Conservation (phyloP, 108 stramenopile genomes). For the Parietichytrium sp. region DNA sequence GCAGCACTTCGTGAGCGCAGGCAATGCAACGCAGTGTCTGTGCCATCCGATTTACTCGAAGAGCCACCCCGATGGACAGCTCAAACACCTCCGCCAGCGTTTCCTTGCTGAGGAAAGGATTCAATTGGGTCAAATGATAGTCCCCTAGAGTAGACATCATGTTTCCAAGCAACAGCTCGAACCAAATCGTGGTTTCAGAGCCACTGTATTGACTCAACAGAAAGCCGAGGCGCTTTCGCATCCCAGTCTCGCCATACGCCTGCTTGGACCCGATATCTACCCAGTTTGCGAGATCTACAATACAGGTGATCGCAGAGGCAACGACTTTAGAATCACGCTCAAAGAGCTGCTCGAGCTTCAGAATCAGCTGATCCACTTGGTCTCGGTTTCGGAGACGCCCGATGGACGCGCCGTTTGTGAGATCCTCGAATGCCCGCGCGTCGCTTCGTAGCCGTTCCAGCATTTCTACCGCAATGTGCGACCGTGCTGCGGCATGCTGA, state of each 20-base stretch:
- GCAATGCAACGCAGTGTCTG: slow-evolving; percentile 2
- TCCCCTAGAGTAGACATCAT: not conserved
- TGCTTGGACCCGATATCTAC: not conserved
- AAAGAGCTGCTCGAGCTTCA: slow-evolving; percentile 5
- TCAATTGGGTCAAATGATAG: not conserved
- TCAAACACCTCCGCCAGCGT: not conserved
- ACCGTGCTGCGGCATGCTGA: slow-evolving; percentile 43
- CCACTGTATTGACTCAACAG: not conserved
- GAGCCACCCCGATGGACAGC: not conserved
- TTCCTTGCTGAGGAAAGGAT: slow-evolving; percentile 25
- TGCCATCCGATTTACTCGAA: slow-evolving; percentile 25
- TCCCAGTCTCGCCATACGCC: not conserved
- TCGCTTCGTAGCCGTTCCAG: slow-evolving; percentile 41
- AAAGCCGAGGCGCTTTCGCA: slow-evolving; percentile 17
- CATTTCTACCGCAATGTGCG: slow-evolving; percentile 44
- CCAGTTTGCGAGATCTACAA: slow-evolving; percentile 22
- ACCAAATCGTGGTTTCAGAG: not conserved
- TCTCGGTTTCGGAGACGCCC: not conserved
- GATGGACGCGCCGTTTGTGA: not conserved
- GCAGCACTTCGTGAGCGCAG: not conserved
- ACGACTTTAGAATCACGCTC: not conserved
- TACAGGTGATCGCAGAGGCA: not conserved
- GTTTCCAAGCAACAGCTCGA: not conserved
- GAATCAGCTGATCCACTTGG: not conserved
- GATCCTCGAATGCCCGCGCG: slow-evolving; percentile 11